Conservation (phyloP, 2,329 filamentous ascomycete genomes). For the Penicillium sp. region DNA sequence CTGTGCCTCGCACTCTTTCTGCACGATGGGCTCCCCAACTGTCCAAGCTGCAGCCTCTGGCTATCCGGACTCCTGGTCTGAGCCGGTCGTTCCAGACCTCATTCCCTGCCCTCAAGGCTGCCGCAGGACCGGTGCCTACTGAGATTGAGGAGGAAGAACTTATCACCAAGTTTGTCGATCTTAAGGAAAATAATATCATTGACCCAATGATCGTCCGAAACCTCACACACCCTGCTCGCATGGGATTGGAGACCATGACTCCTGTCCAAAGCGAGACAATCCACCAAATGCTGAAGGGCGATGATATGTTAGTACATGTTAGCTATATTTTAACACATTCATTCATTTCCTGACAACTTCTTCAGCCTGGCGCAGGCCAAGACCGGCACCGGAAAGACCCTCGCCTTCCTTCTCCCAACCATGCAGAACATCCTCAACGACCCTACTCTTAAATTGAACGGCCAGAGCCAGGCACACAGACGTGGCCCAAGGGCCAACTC, state of each 20-base stretch:
- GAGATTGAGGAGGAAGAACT: conserved; percentile 15
- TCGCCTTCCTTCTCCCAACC: conserved; percentile 86
- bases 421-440: conserved; percentile 75
- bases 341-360: conserved; percentile 15
- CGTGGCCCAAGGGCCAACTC: conserved; percentile 11
- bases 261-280: conserved; percentile 87
- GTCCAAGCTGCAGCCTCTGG: conserved; percentile 28
- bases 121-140: conserved; percentile 23
- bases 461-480: conserved; percentile 8
- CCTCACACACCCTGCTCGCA: conserved; percentile 60
- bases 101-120: conserved; percentile 26
- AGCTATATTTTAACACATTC: not conserved
- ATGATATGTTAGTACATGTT: conserved; percentile 68
- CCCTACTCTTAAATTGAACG: conserved; percentile 52
- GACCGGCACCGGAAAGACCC: conserved; percentile 94
- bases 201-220: conserved; percentile 64
- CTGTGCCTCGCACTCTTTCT: conserved; percentile 30
- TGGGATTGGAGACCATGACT: conserved; percentile 84
- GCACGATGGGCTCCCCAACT: conserved; percentile 29
- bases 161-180: conserved; percentile 41
- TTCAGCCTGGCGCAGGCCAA: conserved; percentile 84
- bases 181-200: conserved; percentile 49
- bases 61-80: conserved; percentile 17
- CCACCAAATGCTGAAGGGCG: conserved; percentile 72
- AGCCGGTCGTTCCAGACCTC: conserved; percentile 33